These are phyloP conservation scores for Marchantia paleacea DNA, from an alignment of 225 moss, liverwort and hornwort species.

Conservation along the genomic window DNA sequence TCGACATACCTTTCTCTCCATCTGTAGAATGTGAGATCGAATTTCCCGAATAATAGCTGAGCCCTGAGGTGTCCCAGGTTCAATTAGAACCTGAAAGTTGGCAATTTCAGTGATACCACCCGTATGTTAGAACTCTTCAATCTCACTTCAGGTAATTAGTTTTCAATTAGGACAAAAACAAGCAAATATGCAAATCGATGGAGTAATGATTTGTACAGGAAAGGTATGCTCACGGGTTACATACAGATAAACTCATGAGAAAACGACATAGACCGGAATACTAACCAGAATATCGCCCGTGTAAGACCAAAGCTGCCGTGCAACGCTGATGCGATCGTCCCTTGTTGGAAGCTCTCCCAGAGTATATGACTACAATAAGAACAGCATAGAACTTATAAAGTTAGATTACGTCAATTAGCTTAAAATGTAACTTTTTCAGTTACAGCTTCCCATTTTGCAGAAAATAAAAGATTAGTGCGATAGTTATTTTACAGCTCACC, in stretches of 20 bases:
- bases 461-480: not conserved
- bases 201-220: too few species aligned
- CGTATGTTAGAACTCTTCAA: not conserved
- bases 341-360: constrained; percentile 60
- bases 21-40: constrained; percentile 76
- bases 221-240: too few species aligned
- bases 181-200: too few species aligned
- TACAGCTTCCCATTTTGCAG: too few species aligned
- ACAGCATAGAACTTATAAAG: not conserved
- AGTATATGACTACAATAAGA: constrained; percentile 60
- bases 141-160: too few species aligned
- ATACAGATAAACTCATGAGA: not conserved
- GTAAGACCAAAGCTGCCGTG: constrained; percentile 89
- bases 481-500: constrained; percentile 25
- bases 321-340: constrained; percentile 66
- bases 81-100: constrained; percentile 58
- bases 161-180: too few species aligned
- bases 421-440: too few species aligned
- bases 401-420: not conserved
- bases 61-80: constrained; percentile 93
- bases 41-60: constrained; percentile 73
- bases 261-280: not conserved
- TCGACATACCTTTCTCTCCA: constrained; percentile 73
- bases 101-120: too few species aligned
- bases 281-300: constrained; percentile 76